Base-by-base conservation (phyloP, 1,284 basidiomycete species). In the Ceratobasidium sp. region DNA sequence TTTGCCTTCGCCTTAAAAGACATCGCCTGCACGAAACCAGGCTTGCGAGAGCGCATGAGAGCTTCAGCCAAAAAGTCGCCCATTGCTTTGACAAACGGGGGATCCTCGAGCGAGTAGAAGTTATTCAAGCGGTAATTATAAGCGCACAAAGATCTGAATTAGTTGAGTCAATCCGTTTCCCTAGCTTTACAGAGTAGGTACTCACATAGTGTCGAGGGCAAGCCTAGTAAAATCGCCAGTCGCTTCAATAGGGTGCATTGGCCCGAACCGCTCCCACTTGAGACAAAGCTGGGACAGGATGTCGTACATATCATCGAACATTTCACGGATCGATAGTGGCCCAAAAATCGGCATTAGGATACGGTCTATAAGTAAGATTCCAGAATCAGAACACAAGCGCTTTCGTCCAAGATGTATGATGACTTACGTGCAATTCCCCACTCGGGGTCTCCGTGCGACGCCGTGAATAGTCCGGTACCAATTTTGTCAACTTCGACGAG, bases 291-390 rank as follows among this genome's bases (percentile, higher is more conserved):
- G 89, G 48, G 84, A 83, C n/a, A 84, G 84, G 64, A 89, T 86
- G 78, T 89, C 89, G 38, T 85, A 81, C 89, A 89, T 88, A 80
- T 86, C 86, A 66, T 85, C 84, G 81, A 88, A 87, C 89, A 89
- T 90, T 78, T 84, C 84, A 57, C 84, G 85, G 78, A 89, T 86
- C 1, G 85, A 84, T 12, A 85, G 81, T 0, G 87, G 86, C 38
- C 88, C 87, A 82, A 90, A 90, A 1, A 87, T 87, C 13, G 89
- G 89, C 84, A 89, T 87, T 23, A 90, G 85, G 54, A 90, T 84
- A 46, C 88, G 87, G 82, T 90, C 88, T 86, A 81, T 5, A 20
- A 44, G 20, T 28, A 40, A 26, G 13, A 15, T 48, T 46, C 40
- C 7, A 12, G 26, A 13, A 10, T 48, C 23, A 17, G 46, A 56